phyloP scores from a whole-genome alignment of 139 green algal species.

The Chlorella sp. region DNA sequence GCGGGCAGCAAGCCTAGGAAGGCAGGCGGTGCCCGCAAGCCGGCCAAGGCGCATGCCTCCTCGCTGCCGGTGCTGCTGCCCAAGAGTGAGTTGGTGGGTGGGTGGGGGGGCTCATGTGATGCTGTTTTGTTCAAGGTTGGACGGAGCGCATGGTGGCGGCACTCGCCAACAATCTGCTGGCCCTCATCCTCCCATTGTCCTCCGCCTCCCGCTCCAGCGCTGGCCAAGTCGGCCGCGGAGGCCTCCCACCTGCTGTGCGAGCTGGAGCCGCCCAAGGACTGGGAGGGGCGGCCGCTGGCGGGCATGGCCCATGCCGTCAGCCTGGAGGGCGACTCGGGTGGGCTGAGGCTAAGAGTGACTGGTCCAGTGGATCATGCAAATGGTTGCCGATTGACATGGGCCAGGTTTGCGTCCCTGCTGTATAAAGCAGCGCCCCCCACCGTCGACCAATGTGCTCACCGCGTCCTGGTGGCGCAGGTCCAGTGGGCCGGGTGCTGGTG shows the following conservation, averaged over 20 bases:
- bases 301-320: neutral
- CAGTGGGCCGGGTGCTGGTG: neutral
- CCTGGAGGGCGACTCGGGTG: constrained; percentile 24
- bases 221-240: neutral
- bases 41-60: neutral
- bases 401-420: too few relatives aligned
- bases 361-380: neutral
- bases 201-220: neutral
- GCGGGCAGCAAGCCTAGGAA: neutral
- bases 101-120: neutral
- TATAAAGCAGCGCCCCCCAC: neutral
- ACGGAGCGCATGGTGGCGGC: neutral
- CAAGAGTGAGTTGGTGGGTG: neutral
- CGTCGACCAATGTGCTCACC: too few relatives aligned
- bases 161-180: neutral
- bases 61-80: neutral
- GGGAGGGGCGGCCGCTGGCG: too few relatives aligned
- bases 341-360: neutral
- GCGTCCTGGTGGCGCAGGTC: neutral
- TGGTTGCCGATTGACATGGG: neutral
- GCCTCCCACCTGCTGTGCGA: constrained; percentile 2
- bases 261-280: neutral
- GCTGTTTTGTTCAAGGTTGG: neutral
- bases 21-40: neutral
- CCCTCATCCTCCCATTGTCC: neutral